phyloP scores from a whole-genome alignment of 1,139 yeast species.

The Yamadazyma siamensis region DNA sequence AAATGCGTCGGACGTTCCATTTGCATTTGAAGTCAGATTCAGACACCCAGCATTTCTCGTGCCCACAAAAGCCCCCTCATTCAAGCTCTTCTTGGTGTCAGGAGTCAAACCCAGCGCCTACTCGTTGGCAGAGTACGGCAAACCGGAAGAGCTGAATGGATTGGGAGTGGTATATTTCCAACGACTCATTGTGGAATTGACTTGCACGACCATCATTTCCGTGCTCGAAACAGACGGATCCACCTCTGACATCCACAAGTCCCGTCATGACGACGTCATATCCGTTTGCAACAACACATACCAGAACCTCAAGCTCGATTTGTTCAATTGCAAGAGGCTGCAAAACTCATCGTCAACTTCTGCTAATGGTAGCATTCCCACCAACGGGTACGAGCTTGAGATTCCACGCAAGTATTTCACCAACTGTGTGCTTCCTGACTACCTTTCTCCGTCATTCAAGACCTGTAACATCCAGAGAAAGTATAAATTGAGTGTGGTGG shows the following conservation, averaged over 20 bases:
- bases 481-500: constrained; percentile 43
- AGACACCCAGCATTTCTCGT: constrained; percentile 43
- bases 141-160: constrained; percentile 43
- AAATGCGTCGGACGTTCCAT: constrained; percentile 35
- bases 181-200: constrained; percentile 32
- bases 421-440: constrained; percentile 46
- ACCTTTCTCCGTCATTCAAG: constrained; percentile 51
- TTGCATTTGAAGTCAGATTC: constrained; percentile 46
- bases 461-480: constrained; percentile 55
- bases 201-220: constrained; percentile 28
- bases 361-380: constrained; percentile 3
- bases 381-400: constrained; percentile 36
- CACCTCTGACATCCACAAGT: constrained; percentile 25
- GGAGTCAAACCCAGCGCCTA: constrained; percentile 32
- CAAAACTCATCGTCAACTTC: constrained; percentile 22
- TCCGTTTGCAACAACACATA: constrained; percentile 30
- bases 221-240: constrained; percentile 34
- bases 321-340: constrained; percentile 30
- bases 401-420: constrained; percentile 40
- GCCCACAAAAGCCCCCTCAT: constrained; percentile 40
- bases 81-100: constrained; percentile 37
- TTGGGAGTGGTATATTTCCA: constrained; percentile 46
- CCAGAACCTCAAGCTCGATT: constrained; percentile 39
- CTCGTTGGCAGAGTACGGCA: constrained; percentile 33
- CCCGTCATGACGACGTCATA: constrained; percentile 24